These are phyloP conservation scores for Athelia psychrophila DNA, from an alignment of 1,284 basidiomycete genomes.

Conservation along the genomic window DNA sequence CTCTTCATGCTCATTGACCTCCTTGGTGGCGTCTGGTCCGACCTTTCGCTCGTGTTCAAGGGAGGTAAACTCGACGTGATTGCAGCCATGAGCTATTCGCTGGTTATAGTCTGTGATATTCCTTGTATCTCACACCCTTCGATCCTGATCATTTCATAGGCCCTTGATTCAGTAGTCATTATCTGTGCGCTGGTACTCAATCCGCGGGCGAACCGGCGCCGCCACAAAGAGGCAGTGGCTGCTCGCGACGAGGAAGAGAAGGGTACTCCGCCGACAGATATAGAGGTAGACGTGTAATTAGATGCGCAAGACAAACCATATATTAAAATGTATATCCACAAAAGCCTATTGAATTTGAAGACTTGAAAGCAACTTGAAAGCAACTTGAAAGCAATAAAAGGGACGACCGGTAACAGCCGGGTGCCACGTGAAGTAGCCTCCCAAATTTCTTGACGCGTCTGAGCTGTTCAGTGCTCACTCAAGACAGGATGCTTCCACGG, in stretches of 20 bases:
- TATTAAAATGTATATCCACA: too few species aligned
- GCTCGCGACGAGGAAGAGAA: not conserved
- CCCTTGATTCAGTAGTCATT: conserved; percentile 48
- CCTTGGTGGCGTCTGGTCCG: conserved; percentile 60
- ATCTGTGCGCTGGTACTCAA: conserved; percentile 48
- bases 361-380: too few species aligned
- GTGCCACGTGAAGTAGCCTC: too few species aligned
- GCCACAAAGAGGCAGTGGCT: too few species aligned
- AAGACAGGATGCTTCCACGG: conserved; percentile 24
- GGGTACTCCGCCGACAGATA: too few species aligned
- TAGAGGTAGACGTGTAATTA: too few species aligned
- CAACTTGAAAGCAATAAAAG: too few species aligned
- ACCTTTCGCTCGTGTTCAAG: conserved; percentile 56
- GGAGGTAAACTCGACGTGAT: conserved; percentile 42
- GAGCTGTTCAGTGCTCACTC: too few species aligned
- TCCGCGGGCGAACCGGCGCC: conserved; percentile 20
- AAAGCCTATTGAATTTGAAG: too few species aligned
- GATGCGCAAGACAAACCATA: too few species aligned
- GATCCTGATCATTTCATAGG: conserved; percentile 14
- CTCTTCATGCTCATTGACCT: conserved; percentile 72
- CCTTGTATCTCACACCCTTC: not conserved
- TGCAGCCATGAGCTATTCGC: conserved; percentile 46
- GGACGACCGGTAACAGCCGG: too few species aligned
- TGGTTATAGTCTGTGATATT: conserved; percentile 36
- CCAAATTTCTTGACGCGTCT: too few species aligned